Evolutionary conservation across 2,329 filamentous ascomycete genomes (phyloP), one percentile per base, ranked within the genome.

Genomic region (Paradendryphiella salina): DNA sequence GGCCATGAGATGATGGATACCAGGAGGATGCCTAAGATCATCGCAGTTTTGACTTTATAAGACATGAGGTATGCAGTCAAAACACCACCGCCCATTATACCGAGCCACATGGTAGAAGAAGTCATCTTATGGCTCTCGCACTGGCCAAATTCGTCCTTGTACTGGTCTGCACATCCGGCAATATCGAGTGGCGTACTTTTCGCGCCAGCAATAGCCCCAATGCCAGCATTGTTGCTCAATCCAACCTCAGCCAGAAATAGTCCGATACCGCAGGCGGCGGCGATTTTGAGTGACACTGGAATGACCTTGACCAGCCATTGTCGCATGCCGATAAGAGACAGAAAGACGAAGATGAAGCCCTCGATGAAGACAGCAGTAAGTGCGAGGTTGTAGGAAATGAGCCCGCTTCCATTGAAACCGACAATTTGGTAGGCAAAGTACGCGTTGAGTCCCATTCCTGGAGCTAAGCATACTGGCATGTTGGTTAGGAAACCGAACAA

Each of bases 1-100:
- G 90, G 90, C 90, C 90, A 96, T 10, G 89, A 95, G 65, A 93
- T 89, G 70, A 95, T 87, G 55, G 87, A 90, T 43, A 95, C 89
- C 13, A 95, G 80, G 14, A 91, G 72, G 57, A 95, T 94, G 28
- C 90, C 90, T 37, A 84, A 81, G 58, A 96, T 89, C 67, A 96
- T 88, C 46, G 90, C 90, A 51, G 89, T 90, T 74, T 93, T 93
- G 72, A 95, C 83, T 35, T 89, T 86, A 73, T 89, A 95, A 75
- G 91, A 82, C 86, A 93, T 88, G 41, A 95, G 77, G 54, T 93
- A 78, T 10, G 87, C 86, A 1, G 90, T 95, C 37, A 96, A 74
- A 52, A 95, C 81, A 40, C 90, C 89, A 18, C 90, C 89, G 60
- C 87, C 89, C 76, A 93, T 92, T 60, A 96, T 89, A 21, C 90